These are phyloP conservation scores for Ustilago nuda DNA, from an alignment of 1,284 basidiomycete genomes.

Conservation along the genomic window DNA sequence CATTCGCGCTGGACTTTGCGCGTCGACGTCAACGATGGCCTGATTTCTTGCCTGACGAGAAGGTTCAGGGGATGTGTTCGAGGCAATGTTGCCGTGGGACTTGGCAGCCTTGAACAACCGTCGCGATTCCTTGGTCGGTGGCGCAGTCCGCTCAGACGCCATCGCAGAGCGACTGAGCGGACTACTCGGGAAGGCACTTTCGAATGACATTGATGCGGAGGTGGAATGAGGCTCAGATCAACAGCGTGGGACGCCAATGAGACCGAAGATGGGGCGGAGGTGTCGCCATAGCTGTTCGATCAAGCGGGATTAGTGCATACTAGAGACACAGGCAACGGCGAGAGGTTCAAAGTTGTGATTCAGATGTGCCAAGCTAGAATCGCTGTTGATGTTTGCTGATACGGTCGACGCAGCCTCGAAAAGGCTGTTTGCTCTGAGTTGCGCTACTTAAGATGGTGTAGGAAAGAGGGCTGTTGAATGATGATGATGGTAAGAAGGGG, in stretches of 20 bases:
- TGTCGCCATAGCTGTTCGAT: neutral
- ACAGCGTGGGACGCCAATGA: neutral
- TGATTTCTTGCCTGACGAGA: neutral
- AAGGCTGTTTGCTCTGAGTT: neutral
- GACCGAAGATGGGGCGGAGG: neutral
- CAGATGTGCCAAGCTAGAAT: neutral
- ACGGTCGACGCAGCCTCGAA: no score
- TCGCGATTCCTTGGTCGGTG: neutral
- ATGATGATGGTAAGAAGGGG: neutral
- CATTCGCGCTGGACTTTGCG: neutral
- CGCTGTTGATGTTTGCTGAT: no score
- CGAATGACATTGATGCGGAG: conserved; percentile 20
- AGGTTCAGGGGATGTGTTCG: neutral
- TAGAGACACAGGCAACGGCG: neutral
- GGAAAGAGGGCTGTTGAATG: neutral
- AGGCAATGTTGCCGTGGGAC: neutral
- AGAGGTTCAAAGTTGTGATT: neutral
- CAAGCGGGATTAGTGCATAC: neutral
- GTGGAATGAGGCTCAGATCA: neutral
- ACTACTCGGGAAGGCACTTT: conserved; percentile 48
- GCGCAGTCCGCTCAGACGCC: neutral
- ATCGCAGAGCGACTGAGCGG: conserved; percentile 50
- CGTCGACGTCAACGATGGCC: neutral
- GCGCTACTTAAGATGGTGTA: neutral
- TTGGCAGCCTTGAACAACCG: neutral